Evolutionary conservation across 768 basidiomycete genomes (phyloP).

Genomic region (Rhodosporidiobolus odoratus): DNA sequence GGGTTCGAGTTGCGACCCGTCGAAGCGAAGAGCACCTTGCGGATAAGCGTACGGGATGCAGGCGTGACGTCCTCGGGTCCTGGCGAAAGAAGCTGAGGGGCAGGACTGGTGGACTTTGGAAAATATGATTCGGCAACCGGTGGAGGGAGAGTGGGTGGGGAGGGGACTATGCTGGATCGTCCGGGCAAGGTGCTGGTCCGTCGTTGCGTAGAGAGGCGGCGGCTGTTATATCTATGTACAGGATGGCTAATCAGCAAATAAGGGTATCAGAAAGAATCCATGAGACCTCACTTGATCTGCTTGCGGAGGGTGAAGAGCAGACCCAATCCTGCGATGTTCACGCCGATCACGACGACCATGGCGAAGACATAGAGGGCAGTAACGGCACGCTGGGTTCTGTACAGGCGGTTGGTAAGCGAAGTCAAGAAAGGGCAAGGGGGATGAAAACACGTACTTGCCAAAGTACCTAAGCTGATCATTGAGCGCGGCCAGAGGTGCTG

Average conservation of each 20-base stretch:
- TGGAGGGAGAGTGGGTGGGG: not conserved
- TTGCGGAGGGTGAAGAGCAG: slow-evolving; percentile 14
- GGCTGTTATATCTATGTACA: slow-evolving; percentile 3
- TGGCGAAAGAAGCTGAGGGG: not conserved
- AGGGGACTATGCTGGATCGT: not conserved
- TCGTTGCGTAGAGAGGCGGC: slow-evolving; percentile 2
- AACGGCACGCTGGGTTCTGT: not conserved
- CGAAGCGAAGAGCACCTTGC: slow-evolving; percentile 3
- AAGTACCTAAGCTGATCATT: not conserved
- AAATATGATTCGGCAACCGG: not conserved
- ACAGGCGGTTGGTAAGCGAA: not conserved
- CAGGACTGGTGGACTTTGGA: not conserved
- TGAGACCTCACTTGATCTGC: slow-evolving; percentile 2
- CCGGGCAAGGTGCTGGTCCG: not conserved
- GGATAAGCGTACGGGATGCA: not conserved
- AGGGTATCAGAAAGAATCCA: no score
- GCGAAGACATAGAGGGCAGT: not conserved
- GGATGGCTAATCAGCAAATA: accelerated
- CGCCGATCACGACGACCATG: not conserved
- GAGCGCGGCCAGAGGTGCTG: not conserved
- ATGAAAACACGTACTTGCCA: not conserved
- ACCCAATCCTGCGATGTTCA: slow-evolving; percentile 10
- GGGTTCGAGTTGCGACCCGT: not conserved
- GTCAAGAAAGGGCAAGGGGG: not conserved
- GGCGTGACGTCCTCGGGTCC: not conserved